phyloP scores from a whole-genome alignment of 2,329 filamentous ascomycete species.

The Metarhizium anisopliae region DNA sequence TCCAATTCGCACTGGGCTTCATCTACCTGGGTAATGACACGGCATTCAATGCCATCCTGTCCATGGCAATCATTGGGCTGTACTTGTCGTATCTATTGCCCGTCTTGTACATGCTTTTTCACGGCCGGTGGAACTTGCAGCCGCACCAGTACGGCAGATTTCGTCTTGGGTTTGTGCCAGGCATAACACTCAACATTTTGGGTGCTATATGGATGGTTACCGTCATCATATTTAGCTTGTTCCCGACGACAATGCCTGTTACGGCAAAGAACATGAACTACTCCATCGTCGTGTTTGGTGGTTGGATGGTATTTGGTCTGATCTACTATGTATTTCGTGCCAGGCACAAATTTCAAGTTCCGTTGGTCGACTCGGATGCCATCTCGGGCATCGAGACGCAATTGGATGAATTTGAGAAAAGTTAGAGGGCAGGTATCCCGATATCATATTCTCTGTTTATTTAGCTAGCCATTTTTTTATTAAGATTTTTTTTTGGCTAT shows the following conservation, averaged over 20 bases:
- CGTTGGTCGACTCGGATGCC: conserved; percentile 4
- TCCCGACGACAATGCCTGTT: conserved; percentile 31
- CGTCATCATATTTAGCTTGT: conserved; percentile 35
- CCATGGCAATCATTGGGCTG: conserved; percentile 32
- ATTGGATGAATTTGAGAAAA: background rate
- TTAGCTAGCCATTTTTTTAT: too few species aligned
- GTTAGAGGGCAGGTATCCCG: background rate
- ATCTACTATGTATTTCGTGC: conserved; percentile 22
- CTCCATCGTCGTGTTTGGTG: conserved; percentile 30
- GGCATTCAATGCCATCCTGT: conserved; percentile 30
- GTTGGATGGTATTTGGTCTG: conserved; percentile 26
- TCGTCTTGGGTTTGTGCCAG: conserved; percentile 22
- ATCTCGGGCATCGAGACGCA: background rate
- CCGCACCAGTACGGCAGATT: conserved; percentile 16
- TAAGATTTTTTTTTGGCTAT: too few species aligned
- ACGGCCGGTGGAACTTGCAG: conserved; percentile 19
- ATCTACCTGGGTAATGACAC: conserved; percentile 33
- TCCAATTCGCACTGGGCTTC: conserved; percentile 23
- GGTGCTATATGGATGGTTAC: conserved; percentile 33
- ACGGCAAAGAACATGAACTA: conserved; percentile 38
- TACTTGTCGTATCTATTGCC: conserved; percentile 35
- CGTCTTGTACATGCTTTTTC: conserved; percentile 26
- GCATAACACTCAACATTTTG: conserved; percentile 28
- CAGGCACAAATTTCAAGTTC: conserved; percentile 18
- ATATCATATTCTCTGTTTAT: too few species aligned